Evolutionary conservation across 805 yeast species (phyloP).

Genomic region (Zygotorulaspora florentina): DNA sequence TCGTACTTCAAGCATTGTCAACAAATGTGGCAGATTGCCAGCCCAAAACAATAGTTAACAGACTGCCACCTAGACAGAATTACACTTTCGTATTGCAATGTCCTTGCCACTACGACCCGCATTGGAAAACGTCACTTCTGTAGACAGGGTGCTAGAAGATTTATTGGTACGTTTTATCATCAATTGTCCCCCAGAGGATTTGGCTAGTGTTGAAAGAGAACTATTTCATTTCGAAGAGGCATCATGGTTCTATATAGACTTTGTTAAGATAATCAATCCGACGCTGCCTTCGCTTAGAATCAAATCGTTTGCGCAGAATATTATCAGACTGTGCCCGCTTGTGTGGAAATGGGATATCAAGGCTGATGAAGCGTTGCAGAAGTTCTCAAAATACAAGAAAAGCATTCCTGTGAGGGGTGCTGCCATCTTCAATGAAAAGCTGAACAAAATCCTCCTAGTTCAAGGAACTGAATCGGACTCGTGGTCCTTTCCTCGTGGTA

Average conservation of each 20-base stretch:
- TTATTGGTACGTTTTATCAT: slow-evolving; percentile 83
- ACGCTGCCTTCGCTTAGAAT: slow-evolving; percentile 71
- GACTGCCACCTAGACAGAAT: neutral
- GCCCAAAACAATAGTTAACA: neutral
- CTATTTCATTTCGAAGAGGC: slow-evolving; percentile 97
- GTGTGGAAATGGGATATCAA: slow-evolving; percentile 86
- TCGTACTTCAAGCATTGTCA: neutral
- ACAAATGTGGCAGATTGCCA: neutral
- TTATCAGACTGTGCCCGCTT: slow-evolving; percentile 67
- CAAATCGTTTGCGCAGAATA: slow-evolving; percentile 64
- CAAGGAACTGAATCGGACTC: slow-evolving; percentile 76
- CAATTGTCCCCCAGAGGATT: slow-evolving; percentile 88
- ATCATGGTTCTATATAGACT: slow-evolving; percentile 95
- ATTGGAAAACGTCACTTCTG: slow-evolving; percentile 53
- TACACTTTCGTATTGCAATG: slow-evolving; percentile 36
- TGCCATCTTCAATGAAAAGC: slow-evolving; percentile 68
- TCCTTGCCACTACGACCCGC: slow-evolving; percentile 54
- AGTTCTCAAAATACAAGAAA: slow-evolving; percentile 80
- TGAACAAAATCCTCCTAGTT: slow-evolving; percentile 72
- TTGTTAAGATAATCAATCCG: slow-evolving; percentile 67
- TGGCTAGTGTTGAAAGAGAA: slow-evolving; percentile 61
- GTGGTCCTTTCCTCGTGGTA: slow-evolving; percentile 98
- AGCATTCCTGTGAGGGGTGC: slow-evolving; percentile 96
- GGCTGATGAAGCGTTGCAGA: slow-evolving; percentile 62
- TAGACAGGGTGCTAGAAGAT: slow-evolving; percentile 78